Base-by-base conservation (phyloP, 306 rosid genomes). In the Ziziphus jujuba region DNA sequence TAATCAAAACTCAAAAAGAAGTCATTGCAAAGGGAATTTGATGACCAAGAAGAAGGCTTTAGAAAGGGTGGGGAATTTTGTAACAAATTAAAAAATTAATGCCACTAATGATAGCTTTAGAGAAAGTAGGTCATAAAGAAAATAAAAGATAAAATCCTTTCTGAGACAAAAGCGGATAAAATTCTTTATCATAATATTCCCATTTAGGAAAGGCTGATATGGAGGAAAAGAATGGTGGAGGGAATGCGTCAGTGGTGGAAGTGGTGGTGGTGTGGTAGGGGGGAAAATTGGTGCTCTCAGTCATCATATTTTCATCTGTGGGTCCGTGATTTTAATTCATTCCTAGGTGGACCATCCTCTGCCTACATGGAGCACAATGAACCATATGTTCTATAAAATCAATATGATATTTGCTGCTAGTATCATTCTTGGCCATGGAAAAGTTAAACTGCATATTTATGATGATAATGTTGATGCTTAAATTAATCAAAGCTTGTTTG, bases 21-120 rank as follows among this genome's bases (percentile, higher is more conserved):
- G 56, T 48, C 40, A 60, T 35, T 60, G 33, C 38, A 8, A 64
- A 64, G 58, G 8, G 57, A 61, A 40, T 38, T 60, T 20, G 63
- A 59, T 59, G 63, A 40, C 69, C 58, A 47, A 17, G 47, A 48
- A 16, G 57, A 49, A 64, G 40, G 28, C 23, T 64, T 64, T 47
- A 48, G 69, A 64, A 33, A 48, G 44, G 31, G 50, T 9, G 63
- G 54, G 36, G 57, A 49, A 64, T 64, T 62, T 62, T 48, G 11
- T 31, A 25, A 17, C 17, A 9, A 9, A 36, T 6, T 0, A 36
- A 9, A 40, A 49, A 63, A 65, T 65, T 65, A 65, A 65, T 63
- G 69, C 47, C 69, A 65, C 69, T 65, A 65, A 50, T 65, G 70
- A 65, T 65, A 33, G 45, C 56, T 65, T 65, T 65, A 31, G 44